Evolutionary conservation across 2,329 filamentous ascomycete species (phyloP).

Genomic region (Lachnellula suecica): DNA sequence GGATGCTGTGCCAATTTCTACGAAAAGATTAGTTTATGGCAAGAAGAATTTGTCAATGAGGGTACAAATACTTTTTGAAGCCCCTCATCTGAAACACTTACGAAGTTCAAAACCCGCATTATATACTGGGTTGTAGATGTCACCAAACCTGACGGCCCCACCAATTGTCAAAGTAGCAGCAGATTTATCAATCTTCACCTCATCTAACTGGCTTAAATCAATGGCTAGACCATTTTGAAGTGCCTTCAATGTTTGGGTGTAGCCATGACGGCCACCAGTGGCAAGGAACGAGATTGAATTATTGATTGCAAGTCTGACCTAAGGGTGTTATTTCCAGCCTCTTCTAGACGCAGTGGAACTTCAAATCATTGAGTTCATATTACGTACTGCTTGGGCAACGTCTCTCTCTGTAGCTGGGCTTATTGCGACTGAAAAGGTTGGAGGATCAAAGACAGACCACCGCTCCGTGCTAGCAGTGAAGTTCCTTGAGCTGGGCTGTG

Average conservation of each 20-base stretch:
- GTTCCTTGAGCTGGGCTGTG: background rate
- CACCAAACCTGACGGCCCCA: background rate
- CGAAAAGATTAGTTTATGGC: background rate
- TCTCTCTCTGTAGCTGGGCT: background rate
- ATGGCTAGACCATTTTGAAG: slow-evolving; percentile 33
- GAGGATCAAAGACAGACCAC: slow-evolving; percentile 4
- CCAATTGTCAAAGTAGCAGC: slow-evolving; percentile 20
- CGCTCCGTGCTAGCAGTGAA: slow-evolving; percentile 1
- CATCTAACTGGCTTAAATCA: slow-evolving; percentile 32
- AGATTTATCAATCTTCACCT: slow-evolving; percentile 20
- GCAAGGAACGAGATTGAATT: slow-evolving; percentile 35
- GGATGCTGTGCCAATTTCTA: background rate
- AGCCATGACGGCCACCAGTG: slow-evolving; percentile 36
- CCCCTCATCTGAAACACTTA: background rate
- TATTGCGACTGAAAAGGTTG: slow-evolving; percentile 2
- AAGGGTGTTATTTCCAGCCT: no score
- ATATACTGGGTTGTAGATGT: background rate
- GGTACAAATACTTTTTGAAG: no score
- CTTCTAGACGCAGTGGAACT: background rate
- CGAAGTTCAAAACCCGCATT: background rate
- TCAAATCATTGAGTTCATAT: background rate
- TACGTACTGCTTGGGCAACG: slow-evolving; percentile 10
- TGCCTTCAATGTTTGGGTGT: slow-evolving; percentile 24
- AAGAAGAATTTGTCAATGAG: no score
- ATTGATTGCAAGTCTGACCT: background rate